Evolutionary conservation across 2,329 filamentous ascomycete genomes (phyloP), one percentile per base, ranked within the genome.

Genomic region (Cytospora schulzeri): DNA sequence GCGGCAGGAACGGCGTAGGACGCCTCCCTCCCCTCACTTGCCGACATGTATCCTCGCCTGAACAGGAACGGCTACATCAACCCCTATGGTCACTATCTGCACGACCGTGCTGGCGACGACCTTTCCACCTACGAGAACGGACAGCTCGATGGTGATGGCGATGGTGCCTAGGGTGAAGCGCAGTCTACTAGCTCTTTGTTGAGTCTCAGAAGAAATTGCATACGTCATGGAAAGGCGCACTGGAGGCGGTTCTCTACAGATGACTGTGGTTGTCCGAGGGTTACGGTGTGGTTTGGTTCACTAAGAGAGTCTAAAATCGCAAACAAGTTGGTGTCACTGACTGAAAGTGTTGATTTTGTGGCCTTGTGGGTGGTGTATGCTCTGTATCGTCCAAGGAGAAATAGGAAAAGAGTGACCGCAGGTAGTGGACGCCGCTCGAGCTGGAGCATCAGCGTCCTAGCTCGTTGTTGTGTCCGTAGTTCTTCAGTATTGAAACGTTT

Each of bases 1-100:
- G 60, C 41, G 28, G 52, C 55, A n/a, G 45, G 45, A 48, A 29
- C 26, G 22, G 41, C 60, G 24, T 62, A 62, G 60, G 41, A 38
- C 55, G 52, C 55, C 9, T 61, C 54, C n/a, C 19, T 28, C 28
- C 38, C 55, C 3, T 61, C 54, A 12, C 26, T 35, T 35, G 60
- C 60, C 41, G 38, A 22, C 26, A 22, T 17, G 19, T 52, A 56
- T 19, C 60, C 45, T 61, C 51, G 51, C 35, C 59, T 53, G n/a
- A 35, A n/a, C 22, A 19, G 24, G 17, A 48, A 24, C 22, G 38
- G 29, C 26, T 14, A 51, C 29, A 14, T 62, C 60, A 29, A 19
- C 50, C 22, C 12, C 7, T 35, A 38, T 54, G 48, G 60, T 29
- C 28, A 38, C 12, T 15, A 50, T 45, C 26, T 45, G 11, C 50